Conservation (phyloP, 345 rosid species). For the Clarkia xantiana region DNA sequence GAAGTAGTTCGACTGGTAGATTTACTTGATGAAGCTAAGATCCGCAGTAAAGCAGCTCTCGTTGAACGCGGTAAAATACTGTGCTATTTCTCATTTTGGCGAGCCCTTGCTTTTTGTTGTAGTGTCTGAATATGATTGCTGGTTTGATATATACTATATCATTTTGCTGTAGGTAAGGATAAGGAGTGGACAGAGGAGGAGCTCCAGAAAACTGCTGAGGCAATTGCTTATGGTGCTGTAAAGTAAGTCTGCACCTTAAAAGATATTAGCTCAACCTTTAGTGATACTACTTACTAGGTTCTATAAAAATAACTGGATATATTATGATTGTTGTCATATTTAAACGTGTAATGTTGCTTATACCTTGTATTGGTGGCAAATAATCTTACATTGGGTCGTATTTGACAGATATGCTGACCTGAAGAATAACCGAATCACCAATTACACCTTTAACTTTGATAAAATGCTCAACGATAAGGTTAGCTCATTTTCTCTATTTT, state of each 20-base stretch:
- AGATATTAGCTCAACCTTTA: neutral
- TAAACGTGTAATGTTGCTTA: too few species aligned
- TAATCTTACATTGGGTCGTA: too few species aligned
- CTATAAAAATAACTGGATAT: too few species aligned
- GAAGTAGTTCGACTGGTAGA: conserved; percentile 96
- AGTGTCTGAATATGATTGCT: too few species aligned
- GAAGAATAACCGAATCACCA: conserved; percentile 72
- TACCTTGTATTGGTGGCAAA: too few species aligned
- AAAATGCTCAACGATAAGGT: conserved; percentile 93
- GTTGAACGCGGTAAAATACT: conserved; percentile 59
- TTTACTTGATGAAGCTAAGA: conserved; percentile 91
- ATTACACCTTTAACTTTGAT: conserved; percentile 64
- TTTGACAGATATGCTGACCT: conserved; percentile 69
- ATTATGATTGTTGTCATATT: too few species aligned
- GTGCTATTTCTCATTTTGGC: conserved; percentile 3
- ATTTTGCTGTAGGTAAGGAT: conserved; percentile 46
- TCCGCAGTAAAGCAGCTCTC: conserved; percentile 61
- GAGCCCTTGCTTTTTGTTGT: neutral
- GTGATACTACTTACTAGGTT: too few species aligned
- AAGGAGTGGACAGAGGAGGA: conserved; percentile 78
- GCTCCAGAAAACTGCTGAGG: conserved; percentile 84
- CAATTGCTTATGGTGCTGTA: conserved; percentile 91
- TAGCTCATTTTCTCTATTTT: conserved; percentile 3
- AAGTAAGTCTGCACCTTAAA: conserved; percentile 52
- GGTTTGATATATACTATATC: conserved; percentile 1